Evolutionary conservation across 2,329 filamentous ascomycete genomes (phyloP).

Genomic region (Colletotrichum sublineola): DNA sequence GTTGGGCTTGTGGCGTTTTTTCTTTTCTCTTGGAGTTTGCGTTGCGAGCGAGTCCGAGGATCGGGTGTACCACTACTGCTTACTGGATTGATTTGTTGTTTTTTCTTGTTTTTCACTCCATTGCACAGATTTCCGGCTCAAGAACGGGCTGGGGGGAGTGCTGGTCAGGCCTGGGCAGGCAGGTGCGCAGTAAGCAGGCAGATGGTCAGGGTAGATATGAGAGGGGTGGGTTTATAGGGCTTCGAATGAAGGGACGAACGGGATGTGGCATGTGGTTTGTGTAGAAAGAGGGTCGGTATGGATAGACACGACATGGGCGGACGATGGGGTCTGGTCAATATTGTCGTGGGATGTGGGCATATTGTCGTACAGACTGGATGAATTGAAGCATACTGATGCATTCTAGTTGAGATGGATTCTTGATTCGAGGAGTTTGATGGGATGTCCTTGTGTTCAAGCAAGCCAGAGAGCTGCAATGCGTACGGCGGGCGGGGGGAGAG

Average conservation of each 20-base stretch:
- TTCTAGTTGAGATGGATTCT: not conserved
- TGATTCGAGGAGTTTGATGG: not conserved
- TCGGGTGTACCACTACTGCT: slow-evolving; percentile 28
- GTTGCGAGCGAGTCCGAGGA: slow-evolving; percentile 38
- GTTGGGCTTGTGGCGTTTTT: slow-evolving; percentile 27
- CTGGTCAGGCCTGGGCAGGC: slow-evolving; percentile 23
- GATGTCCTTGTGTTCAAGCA: not conserved
- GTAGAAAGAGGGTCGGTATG: not conserved
- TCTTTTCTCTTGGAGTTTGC: slow-evolving; percentile 16
- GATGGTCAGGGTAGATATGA: not conserved
- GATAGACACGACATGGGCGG: not conserved
- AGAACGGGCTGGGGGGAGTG: not conserved
- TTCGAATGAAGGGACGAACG: slow-evolving; percentile 13
- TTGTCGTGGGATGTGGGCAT: slow-evolving; percentile 4
- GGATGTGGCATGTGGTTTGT: slow-evolving; percentile 26
- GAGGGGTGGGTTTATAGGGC: slow-evolving; percentile 9
- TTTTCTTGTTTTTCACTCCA: not conserved
- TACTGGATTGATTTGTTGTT: slow-evolving; percentile 25
- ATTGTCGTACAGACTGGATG: not conserved
- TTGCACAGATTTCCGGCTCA: slow-evolving; percentile 1
- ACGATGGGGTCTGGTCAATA: not conserved
- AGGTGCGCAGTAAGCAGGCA: slow-evolving; percentile 14
- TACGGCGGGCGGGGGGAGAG: not conserved
- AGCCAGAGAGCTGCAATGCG: too few relatives aligned
- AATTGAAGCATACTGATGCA: slow-evolving; percentile 20